Evolutionary conservation across 2,329 filamentous ascomycete genomes (phyloP), one percentile per base, ranked within the genome.

Genomic region (Calonectria multiphialidica): DNA sequence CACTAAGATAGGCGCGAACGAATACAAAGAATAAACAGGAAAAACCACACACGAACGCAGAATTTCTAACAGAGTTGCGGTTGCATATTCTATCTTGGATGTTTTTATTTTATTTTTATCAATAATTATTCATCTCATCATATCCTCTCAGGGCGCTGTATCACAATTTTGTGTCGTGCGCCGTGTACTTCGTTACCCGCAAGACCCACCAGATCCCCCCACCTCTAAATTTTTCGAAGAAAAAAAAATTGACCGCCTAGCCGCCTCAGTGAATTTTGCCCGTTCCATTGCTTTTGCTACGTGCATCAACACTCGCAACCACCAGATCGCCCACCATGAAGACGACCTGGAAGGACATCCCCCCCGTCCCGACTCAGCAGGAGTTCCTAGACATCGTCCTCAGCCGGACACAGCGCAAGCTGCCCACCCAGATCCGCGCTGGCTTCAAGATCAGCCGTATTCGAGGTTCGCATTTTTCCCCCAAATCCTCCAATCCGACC

Each of bases 381-480:
- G 97, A 99, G 86, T 98, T 99, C 82, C 90, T 99, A 80, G 97
- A 99, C 86, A 98, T 99, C 83, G 96, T 98, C 77, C 90, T 99
- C 80, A 97, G 94, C 82, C 90, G 97, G 79, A 98, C 95, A 5
- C 96, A 98, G 89, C 91, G 96, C 82, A 93, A 96, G 74, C 89
- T 99, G 75, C 97, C 97, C 16, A 99, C 95, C 61, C 95, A 98
- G 88, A 98, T 99, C 83, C 92, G 97, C 80, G 92, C 96, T 47
- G 97, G 97, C 72, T 99, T 99, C 89, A 81, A 98, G 86, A 98
- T 98, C 83, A 94, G 92, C 83, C 92, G 96, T 90, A 98, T 98
- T 81, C 90, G 96, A 84, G 88, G 88, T 88, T 44, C 53, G 69
- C 63, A 64, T 44, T 45, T 50, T 12, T 53, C 59, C 70, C 28